Conservation (phyloP, 140 eudicot species). For the Bidens hawaiensis region DNA sequence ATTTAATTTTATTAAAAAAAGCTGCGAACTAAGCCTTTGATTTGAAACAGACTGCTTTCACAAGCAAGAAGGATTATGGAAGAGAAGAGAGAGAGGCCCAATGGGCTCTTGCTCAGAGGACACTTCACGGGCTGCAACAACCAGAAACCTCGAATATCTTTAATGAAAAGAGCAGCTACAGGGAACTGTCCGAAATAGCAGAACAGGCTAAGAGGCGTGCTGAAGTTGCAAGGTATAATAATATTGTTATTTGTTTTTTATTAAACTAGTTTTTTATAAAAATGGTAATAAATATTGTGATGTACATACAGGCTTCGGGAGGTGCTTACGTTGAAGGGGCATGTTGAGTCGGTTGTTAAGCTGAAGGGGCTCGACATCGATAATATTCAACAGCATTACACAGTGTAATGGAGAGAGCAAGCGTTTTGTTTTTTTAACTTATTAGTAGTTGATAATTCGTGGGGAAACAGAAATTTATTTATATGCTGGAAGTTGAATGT, state of each 20-base stretch:
- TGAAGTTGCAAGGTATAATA: slow-evolving; percentile 80
- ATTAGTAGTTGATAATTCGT: slow-evolving; percentile 25
- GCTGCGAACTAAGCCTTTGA: background rate
- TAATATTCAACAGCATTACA: slow-evolving; percentile 72
- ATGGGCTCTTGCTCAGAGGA: slow-evolving; percentile 86
- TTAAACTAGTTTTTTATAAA: background rate
- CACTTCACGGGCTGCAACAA: slow-evolving; percentile 73
- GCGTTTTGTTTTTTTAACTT: slow-evolving; percentile 12
- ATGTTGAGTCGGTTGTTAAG: slow-evolving; percentile 82
- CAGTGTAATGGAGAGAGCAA: slow-evolving; percentile 48
- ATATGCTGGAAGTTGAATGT: slow-evolving; percentile 18
- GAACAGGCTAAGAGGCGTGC: slow-evolving; percentile 81
- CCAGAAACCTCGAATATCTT: slow-evolving; percentile 53
- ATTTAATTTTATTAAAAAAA: background rate
- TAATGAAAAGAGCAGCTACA: slow-evolving; percentile 55
- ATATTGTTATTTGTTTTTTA: background rate
- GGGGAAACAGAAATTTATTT: slow-evolving; percentile 23
- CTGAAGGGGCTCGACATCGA: slow-evolving; percentile 76
- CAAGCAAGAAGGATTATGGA: slow-evolving; percentile 69
- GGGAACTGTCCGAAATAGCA: slow-evolving; percentile 73
- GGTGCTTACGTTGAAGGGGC: slow-evolving; percentile 77
- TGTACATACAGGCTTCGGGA: slow-evolving; percentile 48
- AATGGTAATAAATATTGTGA: background rate
- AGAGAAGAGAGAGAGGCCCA: slow-evolving; percentile 76
- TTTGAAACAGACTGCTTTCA: slow-evolving; percentile 62